Percentiles rank a stretch among this genome's conserved stretches.
Evolutionary conservation across 208 protist species (phyloP).

Genomic region (Phytomonas sp.): DNA sequence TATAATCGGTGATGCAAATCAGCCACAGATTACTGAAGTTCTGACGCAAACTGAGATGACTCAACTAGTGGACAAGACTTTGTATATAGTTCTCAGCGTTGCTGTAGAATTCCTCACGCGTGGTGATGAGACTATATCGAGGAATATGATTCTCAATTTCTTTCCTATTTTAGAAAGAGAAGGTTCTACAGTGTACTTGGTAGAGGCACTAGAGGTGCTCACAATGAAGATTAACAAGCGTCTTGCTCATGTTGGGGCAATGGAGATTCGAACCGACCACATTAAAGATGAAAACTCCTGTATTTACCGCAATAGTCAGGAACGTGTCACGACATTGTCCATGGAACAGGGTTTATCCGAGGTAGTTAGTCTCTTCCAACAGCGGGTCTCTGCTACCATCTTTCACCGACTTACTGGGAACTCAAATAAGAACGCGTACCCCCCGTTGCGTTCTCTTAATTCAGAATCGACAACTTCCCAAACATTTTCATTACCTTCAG

Average conservation of each 20-base stretch:
- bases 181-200: constrained; percentile 23
- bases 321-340: neutral
- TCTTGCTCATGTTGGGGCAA: constrained; percentile 7
- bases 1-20: neutral
- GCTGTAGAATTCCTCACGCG: constrained; percentile 31
- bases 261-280: neutral
- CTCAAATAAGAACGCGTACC: neutral
- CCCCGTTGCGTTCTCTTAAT: neutral
- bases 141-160: constrained; percentile 18
- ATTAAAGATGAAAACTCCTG: neutral
- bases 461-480: neutral
- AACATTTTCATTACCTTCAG: neutral
- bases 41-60: neutral
- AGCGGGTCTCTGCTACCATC: neutral
- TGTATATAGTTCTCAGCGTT: constrained; percentile 28
- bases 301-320: neutral
- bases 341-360: neutral
- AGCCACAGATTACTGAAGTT: neutral
- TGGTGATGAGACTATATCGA: constrained; percentile 24
- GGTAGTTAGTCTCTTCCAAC: neutral
- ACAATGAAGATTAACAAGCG: constrained; percentile 13
- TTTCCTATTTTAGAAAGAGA: constrained; percentile 31
- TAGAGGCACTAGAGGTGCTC: constrained; percentile 21
- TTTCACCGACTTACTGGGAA: neutral
- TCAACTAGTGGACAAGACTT: constrained; percentile 14